Conservation (phyloP, 1,139 yeast species). For the Candida glucosophila region DNA sequence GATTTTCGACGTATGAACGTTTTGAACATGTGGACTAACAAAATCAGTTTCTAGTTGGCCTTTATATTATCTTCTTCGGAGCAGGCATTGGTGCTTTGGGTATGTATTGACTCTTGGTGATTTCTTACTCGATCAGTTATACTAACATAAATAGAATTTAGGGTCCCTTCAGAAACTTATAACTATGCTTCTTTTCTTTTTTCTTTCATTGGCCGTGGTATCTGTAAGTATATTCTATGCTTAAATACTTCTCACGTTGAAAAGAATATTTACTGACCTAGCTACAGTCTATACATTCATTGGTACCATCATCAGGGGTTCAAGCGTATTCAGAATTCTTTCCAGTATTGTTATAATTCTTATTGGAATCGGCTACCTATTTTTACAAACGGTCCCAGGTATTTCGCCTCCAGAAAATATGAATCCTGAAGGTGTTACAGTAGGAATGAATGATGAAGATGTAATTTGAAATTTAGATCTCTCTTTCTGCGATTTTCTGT, state of each 20-base stretch:
- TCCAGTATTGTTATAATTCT: slow-evolving; percentile 47
- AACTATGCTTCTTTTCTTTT: slow-evolving; percentile 73
- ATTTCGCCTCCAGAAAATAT: slow-evolving; percentile 69
- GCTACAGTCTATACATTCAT: slow-evolving; percentile 51
- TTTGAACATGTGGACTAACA: too few relatives aligned
- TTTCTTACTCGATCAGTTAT: slow-evolving; percentile 1
- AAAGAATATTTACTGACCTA: slow-evolving; percentile 10
- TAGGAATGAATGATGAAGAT: slow-evolving; percentile 37
- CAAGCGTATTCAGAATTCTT: slow-evolving; percentile 45
- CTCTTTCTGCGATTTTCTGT: too few relatives aligned
- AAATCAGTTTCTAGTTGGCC: slow-evolving; percentile 42
- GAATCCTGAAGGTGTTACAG: slow-evolving; percentile 44
- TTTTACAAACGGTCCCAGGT: slow-evolving; percentile 62
- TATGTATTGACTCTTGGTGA: slow-evolving; percentile 14
- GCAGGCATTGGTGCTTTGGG: slow-evolving; percentile 45
- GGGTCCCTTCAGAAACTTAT: slow-evolving; percentile 58
- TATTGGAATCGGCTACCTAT: slow-evolving; percentile 51
- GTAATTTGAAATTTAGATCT: too few relatives aligned
- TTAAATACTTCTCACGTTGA: not conserved
- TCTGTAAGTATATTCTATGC: slow-evolving; percentile 32
- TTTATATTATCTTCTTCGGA: slow-evolving; percentile 50
- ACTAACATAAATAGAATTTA: slow-evolving; percentile 37
- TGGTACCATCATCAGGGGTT: slow-evolving; percentile 56
- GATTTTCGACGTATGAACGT: too few relatives aligned
- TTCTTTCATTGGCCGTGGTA: slow-evolving; percentile 79